phyloP scores from a whole-genome alignment of 768 basidiomycete genomes.

The Termitomyces sp. region DNA sequence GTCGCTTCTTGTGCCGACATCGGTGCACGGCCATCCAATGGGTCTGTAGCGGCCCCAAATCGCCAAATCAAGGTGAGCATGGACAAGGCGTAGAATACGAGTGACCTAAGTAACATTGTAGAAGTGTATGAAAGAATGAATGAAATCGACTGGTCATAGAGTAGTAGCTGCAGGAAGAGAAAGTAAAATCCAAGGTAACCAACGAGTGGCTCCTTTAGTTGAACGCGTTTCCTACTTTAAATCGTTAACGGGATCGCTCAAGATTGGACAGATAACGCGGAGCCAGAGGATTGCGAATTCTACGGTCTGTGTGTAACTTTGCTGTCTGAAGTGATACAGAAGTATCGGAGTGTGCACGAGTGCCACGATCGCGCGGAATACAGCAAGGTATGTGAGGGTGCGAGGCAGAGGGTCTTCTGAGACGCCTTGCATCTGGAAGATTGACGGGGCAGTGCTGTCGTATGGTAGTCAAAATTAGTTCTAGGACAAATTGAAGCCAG shows the following conservation, averaged over 20 bases:
- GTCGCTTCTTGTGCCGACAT: not conserved
- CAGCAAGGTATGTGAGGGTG: too few species aligned
- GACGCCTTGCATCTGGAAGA: not conserved
- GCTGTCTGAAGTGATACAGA: not conserved
- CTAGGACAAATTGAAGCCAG: too few species aligned
- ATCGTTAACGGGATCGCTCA: too few species aligned
- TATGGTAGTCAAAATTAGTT: not conserved
- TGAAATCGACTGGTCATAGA: not conserved
- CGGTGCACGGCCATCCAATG: not conserved
- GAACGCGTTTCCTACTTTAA: not conserved
- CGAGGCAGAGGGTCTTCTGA: not conserved
- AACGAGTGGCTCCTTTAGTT: not conserved
- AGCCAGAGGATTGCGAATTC: not conserved
- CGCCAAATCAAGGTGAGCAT: slow-evolving; percentile 3
- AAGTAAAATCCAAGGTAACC: not conserved
- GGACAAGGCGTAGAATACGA: not conserved
- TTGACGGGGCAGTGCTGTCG: not conserved
- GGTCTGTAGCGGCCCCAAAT: not conserved
- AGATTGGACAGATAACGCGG: not conserved
- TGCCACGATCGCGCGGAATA: not conserved
- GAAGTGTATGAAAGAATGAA: not conserved
- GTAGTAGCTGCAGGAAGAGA: not conserved
- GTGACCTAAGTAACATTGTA: not conserved
- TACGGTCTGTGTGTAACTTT: not conserved
- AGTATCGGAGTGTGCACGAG: not conserved